Evolutionary conservation across 2,329 filamentous ascomycete genomes (phyloP), one percentile per base, ranked within the genome.

Genomic region (Alternaria ventricosa): DNA sequence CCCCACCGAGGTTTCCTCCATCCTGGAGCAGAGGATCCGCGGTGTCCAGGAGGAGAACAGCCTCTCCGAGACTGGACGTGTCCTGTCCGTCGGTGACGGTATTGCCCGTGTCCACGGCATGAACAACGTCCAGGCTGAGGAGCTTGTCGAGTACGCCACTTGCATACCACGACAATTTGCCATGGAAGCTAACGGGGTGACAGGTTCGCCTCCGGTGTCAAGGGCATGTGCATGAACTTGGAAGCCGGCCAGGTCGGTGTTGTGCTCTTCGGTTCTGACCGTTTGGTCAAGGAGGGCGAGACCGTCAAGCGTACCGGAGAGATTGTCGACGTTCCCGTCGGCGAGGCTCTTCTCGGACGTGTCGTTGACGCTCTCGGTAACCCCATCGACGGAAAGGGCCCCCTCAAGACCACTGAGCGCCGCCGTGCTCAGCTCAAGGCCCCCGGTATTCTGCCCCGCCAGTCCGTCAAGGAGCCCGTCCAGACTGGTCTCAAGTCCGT

Each of bases 211-310:
- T 99, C 96, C 74, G 96, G 96, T 85, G 96, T 98, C 86, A 98
- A 98, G 91, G 96, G 96, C 85, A 99, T 99, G 96, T 98, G 95
- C 93, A 98, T 99, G 95, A 99, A 99, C 92, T 91, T 99, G 86
- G 96, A 99, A 88, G 96, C 96, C 85, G 96, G 96, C 84, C 96
- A 98, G 87, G 96, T 99, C 87, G 96, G 96, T 97, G 94, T 99
- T 81, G 96, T 99, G 90, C 90, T 99, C 82, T 99, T 99, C 90
- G 96, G 96, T 91, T 98, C 96, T 82, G 96, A 99, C 87, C 94
- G 96, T 94, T 89, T 97, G 79, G 96, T 99, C 90, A 96, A 93
- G 89, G 96, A 99, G 87, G 96, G 96, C 82, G 95, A 99, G 89
- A 95, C 92, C 74, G 96, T 99, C 86, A 98, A 97, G 92, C 95